These are phyloP conservation scores for Ganoderma lingzhi DNA, from an alignment of 1,284 basidiomycete species.

Conservation along the genomic window DNA sequence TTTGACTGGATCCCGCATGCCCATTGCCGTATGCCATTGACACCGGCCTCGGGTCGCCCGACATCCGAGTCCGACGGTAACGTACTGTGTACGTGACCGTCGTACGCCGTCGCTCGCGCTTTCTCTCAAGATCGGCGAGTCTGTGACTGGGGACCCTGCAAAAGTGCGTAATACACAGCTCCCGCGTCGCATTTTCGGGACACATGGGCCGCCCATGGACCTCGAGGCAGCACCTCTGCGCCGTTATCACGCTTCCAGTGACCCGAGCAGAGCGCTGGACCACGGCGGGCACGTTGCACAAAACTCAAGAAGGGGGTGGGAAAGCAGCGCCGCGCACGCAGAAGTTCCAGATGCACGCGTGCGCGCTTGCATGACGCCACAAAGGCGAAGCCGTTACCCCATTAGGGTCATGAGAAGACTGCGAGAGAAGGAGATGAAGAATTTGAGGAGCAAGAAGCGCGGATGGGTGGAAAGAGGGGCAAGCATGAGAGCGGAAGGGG, in stretches of 20 bases:
- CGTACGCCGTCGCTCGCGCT: neutral
- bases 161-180: neutral
- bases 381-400: neutral
- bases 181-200: neutral
- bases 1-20: neutral
- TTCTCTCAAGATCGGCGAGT: neutral
- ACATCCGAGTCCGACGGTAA: conserved; percentile 6
- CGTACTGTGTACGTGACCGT: neutral
- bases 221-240: neutral
- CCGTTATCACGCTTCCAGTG: neutral
- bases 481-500: neutral
- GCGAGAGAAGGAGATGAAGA: neutral
- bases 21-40: neutral
- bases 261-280: neutral
- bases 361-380: neutral
- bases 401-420: neutral
- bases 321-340: neutral
- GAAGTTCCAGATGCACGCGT: neutral
- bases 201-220: neutral
- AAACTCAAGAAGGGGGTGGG: neutral
- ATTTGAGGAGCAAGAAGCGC: neutral
- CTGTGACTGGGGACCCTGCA: neutral
- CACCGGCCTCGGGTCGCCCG: neutral
- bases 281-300: neutral
- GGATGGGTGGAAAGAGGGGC: neutral